Percentiles rank a stretch among this genome's conserved stretches.
These are phyloP conservation scores for Albophoma yamanashiensis DNA, from an alignment of 2,329 filamentous ascomycete species.

Conservation along the genomic window DNA sequence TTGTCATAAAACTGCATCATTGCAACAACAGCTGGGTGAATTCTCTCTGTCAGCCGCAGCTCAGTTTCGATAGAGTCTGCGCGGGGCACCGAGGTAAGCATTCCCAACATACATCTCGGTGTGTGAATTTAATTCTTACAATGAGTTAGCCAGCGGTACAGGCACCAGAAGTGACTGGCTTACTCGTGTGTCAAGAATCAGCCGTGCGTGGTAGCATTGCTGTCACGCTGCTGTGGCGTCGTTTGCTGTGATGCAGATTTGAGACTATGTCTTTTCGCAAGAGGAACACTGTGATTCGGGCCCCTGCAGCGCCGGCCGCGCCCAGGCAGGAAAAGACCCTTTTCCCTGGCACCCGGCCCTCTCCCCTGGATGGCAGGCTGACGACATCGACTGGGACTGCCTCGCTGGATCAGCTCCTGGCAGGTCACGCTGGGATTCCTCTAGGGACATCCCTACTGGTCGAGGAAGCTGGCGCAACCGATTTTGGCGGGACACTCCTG, in stretches of 20 bases:
- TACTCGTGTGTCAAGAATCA: not conserved
- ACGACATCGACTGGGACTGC: slow-evolving; percentile 87
- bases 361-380: slow-evolving; percentile 74
- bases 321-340: slow-evolving; percentile 24
- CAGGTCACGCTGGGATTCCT: slow-evolving; percentile 75
- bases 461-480: slow-evolving; percentile 85
- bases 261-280: slow-evolving; percentile 46
- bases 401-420: slow-evolving; percentile 75
- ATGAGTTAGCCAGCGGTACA: not conserved
- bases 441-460: slow-evolving; percentile 73
- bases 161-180: not conserved
- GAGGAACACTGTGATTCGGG: slow-evolving; percentile 40
- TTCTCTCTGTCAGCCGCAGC: not conserved
- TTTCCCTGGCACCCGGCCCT: slow-evolving; percentile 57
- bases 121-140: not conserved
- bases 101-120: not conserved
- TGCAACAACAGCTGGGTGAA: not conserved
- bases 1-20: not conserved
- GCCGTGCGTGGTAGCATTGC: not conserved
- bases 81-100: not conserved
- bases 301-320: slow-evolving; percentile 11
- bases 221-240: not conserved
- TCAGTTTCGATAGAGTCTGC: not conserved
- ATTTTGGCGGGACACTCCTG: slow-evolving; percentile 77
- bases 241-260: not conserved